Percentiles rank a stretch among this genome's conserved stretches.
Conservation (phyloP, 2,329 filamentous ascomycete genomes). For the Trichoderma citrinoviride region DNA sequence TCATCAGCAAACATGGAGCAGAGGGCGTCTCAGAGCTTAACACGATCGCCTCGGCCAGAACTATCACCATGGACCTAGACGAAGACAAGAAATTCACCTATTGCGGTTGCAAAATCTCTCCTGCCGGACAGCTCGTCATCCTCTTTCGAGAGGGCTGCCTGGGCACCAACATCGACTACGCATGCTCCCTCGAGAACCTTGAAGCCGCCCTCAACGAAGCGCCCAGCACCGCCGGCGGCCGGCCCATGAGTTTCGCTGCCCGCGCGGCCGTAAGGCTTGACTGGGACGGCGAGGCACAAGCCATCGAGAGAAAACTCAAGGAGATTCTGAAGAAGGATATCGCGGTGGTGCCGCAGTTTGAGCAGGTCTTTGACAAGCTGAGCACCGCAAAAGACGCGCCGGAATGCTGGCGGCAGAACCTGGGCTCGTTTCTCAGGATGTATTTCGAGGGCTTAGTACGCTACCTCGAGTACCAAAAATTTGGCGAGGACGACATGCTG, state of each 20-base stretch:
- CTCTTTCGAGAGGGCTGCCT: slow-evolving; percentile 45
- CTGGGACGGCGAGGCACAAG: slow-evolving; percentile 44
- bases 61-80: slow-evolving; percentile 48
- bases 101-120: slow-evolving; percentile 42
- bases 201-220: slow-evolving; percentile 47
- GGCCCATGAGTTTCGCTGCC: slow-evolving; percentile 42
- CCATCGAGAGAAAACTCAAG: slow-evolving; percentile 39
- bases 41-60: slow-evolving; percentile 42
- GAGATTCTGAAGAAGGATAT: slow-evolving; percentile 43
- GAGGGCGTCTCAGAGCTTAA: slow-evolving; percentile 48
- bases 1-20: slow-evolving; percentile 38
- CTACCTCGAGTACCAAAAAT: slow-evolving; percentile 44
- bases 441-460: slow-evolving; percentile 48
- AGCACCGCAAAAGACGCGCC: slow-evolving; percentile 29
- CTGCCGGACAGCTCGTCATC: slow-evolving; percentile 47
- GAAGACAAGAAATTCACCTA: slow-evolving; percentile 42
- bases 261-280: slow-evolving; percentile 42
- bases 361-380: slow-evolving; percentile 43
- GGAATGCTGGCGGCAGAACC: slow-evolving; percentile 42
- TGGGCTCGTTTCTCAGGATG: slow-evolving; percentile 40
- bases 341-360: slow-evolving; percentile 48
- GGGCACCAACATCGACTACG: slow-evolving; percentile 45
- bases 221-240: slow-evolving; percentile 27
- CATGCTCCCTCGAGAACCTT: slow-evolving; percentile 39
- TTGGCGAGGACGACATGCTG: slow-evolving; percentile 48